Evolutionary conservation across 257 asterid species (phyloP), one percentile per base, ranked within the genome.

Genomic region (Linderniella brevidens): DNA sequence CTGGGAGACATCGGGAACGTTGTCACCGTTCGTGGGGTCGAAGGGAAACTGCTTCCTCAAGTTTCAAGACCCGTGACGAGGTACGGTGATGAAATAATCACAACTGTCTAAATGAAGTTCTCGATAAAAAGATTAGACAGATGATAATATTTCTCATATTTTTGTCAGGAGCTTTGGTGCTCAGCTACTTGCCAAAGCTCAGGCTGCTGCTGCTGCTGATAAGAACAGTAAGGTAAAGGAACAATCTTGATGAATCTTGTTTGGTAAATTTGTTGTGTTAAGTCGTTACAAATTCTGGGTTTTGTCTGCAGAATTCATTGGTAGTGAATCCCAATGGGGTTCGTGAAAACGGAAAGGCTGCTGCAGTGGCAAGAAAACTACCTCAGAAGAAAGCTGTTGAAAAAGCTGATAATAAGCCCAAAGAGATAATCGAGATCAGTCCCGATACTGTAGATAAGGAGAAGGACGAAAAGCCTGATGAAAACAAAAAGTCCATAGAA

Each of bases 1-100:
- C 93, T 88, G 4, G 92, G 87, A 0, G 95, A 84, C 53, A 88
- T 88, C 0, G 96, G 98, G 7, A 88, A 88, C 57, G 17, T 76
- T 19, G 94, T 73, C 11, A 63, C 83, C 0, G 61, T 66, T 41
- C 80, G 78, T 13, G 86, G 63, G 17, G 68, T 58, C 36, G 83
- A 80, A 9, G 83, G 76, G 41, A 87, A 87, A 56, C 86, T 73
- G 12, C 64, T 75, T 46, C 93, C 95, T 46, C 84, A 79, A 67
- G 72, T 72, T 53, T 52, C 80, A 66, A 73, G 92, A 54, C 94
- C 96, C 0, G 48, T 16, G 9, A 43, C 48, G n/a, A 4, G 48
- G 48, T 43, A 13, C 36, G 19, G 13, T 35, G 8, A 17, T 12
- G n/a, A n/a, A n/a, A n/a, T n/a, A n/a, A n/a, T 3, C 14, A 13